Conservation (phyloP, 2,329 filamentous ascomycete genomes). For the Ramularia collo-cygni region DNA sequence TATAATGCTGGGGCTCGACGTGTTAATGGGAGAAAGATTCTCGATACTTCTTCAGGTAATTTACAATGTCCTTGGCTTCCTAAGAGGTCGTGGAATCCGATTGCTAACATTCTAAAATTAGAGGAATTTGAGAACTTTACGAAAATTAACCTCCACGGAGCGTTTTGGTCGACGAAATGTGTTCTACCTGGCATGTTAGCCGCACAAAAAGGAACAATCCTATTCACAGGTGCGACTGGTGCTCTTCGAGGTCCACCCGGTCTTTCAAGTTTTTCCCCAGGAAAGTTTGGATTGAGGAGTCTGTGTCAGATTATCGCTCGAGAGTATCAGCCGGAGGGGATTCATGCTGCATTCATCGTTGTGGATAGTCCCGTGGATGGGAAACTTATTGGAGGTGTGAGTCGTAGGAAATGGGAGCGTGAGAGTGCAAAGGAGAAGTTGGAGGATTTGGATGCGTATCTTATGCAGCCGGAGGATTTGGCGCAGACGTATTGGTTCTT, state of each 20-base stretch:
- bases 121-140: constrained; percentile 22
- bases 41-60: constrained; percentile 17
- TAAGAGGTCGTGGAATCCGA: too few relatives aligned
- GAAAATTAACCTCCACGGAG: constrained; percentile 21
- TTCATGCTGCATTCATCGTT: constrained; percentile 9
- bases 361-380: constrained; percentile 11
- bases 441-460: constrained; percentile 7
- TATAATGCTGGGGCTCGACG: constrained; percentile 21
- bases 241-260: constrained; percentile 17
- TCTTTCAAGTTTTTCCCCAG: constrained; percentile 18
- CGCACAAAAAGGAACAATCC: constrained; percentile 17
- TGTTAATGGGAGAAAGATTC: constrained; percentile 18
- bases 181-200: constrained; percentile 20
- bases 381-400: constrained; percentile 12
- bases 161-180: constrained; percentile 19
- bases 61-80: too few relatives aligned
- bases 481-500: constrained; percentile 17
- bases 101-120: too few relatives aligned
- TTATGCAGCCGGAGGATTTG: constrained; percentile 10
- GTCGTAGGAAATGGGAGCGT: constrained; percentile 7
- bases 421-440: constrained; percentile 11
- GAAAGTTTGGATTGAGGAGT: constrained; percentile 19
- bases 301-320: constrained; percentile 11
- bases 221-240: constrained; percentile 20
- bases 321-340: constrained; percentile 9